phyloP scores from a whole-genome alignment of 371 early-diverging fungal genomes.

The Apophysomyces sp. region DNA sequence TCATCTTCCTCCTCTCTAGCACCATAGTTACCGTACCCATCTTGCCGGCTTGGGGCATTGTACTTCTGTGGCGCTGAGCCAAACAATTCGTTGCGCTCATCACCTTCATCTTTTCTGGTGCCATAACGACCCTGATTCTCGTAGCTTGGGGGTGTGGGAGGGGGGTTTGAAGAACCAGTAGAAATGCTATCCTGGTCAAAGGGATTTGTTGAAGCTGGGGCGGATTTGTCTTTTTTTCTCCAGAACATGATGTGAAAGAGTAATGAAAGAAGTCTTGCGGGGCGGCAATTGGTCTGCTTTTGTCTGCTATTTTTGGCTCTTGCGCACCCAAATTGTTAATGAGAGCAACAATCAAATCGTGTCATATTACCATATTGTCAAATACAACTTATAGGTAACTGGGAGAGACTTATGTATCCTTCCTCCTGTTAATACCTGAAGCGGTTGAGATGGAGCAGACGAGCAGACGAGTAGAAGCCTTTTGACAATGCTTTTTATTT shows the following conservation, averaged over 20 bases:
- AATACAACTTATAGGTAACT: too few relatives aligned
- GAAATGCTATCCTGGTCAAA: slow-evolving; percentile 12
- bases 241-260: slow-evolving; percentile 16
- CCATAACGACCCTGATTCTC: slow-evolving; percentile 11
- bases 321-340: background rate
- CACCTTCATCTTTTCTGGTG: slow-evolving; percentile 10
- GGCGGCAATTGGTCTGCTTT: background rate
- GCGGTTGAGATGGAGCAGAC: too few relatives aligned
- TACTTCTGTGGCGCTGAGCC: slow-evolving; percentile 53
- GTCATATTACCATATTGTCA: too few relatives aligned
- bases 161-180: background rate
- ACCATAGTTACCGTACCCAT: background rate
- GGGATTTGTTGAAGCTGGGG: slow-evolving; percentile 20
- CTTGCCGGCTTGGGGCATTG: background rate
- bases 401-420: too few relatives aligned
- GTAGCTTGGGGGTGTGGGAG: slow-evolving; percentile 6
- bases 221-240: slow-evolving; percentile 22
- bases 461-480: too few relatives aligned
- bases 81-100: slow-evolving; percentile 48
- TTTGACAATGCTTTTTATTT: too few relatives aligned
- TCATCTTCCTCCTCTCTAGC: slow-evolving; percentile 20
- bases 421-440: too few relatives aligned
- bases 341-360: too few relatives aligned
- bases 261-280: background rate
- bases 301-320: background rate